phyloP scores from a whole-genome alignment of 306 rosid genomes.

The Senna siamea region DNA sequence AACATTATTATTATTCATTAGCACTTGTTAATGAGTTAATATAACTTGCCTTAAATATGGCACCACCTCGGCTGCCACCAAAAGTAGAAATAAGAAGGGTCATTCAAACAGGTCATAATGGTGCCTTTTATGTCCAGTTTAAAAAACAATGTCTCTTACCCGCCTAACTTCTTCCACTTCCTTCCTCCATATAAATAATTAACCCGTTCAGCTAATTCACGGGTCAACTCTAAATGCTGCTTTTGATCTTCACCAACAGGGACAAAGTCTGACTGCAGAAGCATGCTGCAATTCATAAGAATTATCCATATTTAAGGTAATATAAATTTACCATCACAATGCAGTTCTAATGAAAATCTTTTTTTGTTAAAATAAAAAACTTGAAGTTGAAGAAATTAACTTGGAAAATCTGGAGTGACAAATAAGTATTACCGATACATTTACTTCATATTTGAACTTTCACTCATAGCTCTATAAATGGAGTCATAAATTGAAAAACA shows the following conservation, averaged over 20 bases:
- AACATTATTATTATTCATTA: constrained; percentile 34
- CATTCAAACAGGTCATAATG: constrained; percentile 32
- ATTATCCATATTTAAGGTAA: constrained; percentile 38
- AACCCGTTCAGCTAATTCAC: constrained; percentile 90
- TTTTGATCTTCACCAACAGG: constrained; percentile 99
- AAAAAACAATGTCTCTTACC: constrained; percentile 60
- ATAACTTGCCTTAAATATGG: constrained; percentile 76
- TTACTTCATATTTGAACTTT: constrained; percentile 33
- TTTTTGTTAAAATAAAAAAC: not conserved
- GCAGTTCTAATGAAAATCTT: constrained; percentile 27
- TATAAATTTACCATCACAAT: constrained; percentile 34
- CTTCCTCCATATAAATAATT: constrained; percentile 91
- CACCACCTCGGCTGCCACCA: constrained; percentile 82
- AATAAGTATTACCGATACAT: constrained; percentile 32
- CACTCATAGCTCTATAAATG: not conserved
- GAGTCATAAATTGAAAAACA: constrained; percentile 3
- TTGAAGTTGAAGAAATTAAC: constrained; percentile 21
- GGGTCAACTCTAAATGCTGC: constrained; percentile 96
- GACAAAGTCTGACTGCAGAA: constrained; percentile 85
- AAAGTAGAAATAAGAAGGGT: constrained; percentile 40
- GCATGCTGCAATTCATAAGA: constrained; percentile 55
- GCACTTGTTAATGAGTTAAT: constrained; percentile 35
- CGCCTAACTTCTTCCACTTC: constrained; percentile 98
- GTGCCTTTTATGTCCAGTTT: constrained; percentile 18
- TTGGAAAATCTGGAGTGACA: constrained; percentile 20